Base-by-base conservation (phyloP, 202 grass and related monocot species). In the Musa balbisiana region DNA sequence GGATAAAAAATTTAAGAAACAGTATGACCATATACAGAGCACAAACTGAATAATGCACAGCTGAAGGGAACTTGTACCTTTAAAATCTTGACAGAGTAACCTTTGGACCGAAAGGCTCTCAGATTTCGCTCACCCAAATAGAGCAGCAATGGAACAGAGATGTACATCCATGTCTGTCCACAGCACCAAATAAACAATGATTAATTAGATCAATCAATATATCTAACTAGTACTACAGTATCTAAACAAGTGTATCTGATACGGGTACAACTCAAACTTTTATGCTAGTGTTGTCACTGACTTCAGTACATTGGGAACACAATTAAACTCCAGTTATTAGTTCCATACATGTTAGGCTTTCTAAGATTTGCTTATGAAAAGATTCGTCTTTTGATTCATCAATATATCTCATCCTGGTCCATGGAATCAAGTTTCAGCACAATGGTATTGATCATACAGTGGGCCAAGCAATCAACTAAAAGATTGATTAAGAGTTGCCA, bases 111-210 rank as follows among this genome's bases (percentile, higher is more conserved):
- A 49, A 97, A 78, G 52, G 88, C 88, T 10, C 93, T 83, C 17
- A 93, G 60, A 3, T 71, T 87, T 69, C 93, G 75, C 75, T 93
- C 93, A 1, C 93, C 90, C 1, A 89, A 86, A 62, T 97, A 92
- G 49, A 97, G 76, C 11, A 86, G 73, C 71, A 97, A 74, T 1
- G 93, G 93, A 21, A 97, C 79, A 10, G 86, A 75, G n/a, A 93
- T 91, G 87, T 97, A 97, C 93, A 97, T 97, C 93, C 93, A 97
- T 78, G 93, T 97, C 93, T 97, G 83, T 23, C 59, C 53, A 75
- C 29, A 65, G 13, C 10, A 53, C 50, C 33, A 20, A 17, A 71
- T 2, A 10, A 22, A 20, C 68, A 51, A 51, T 9, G 10, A 13
- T 22, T 19, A 51, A 52, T 21, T 71, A 19, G 2, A 50, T 50